A percentile compares a stretch with the other conserved stretches of the same genome.
Conservation (phyloP, 371 early-diverging fungal genomes). For the Mucor sp. region DNA sequence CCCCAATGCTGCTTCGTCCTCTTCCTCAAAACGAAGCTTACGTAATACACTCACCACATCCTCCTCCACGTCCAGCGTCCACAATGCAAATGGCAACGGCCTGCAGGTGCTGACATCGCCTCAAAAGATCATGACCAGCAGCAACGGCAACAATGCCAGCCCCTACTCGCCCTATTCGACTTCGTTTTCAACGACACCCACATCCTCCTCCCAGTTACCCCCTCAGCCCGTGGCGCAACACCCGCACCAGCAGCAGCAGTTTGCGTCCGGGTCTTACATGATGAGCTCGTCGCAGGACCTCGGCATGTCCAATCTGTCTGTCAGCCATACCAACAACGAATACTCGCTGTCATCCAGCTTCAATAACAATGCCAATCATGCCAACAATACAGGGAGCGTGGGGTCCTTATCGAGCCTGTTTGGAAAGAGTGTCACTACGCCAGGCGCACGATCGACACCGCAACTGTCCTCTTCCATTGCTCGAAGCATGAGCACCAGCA, state of each 20-base stretch:
- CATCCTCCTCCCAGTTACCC: not conserved
- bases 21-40: slow-evolving; percentile 17
- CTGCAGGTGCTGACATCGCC: slow-evolving; percentile 19
- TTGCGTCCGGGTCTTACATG: slow-evolving; percentile 14
- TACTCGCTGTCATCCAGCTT: not conserved
- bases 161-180: slow-evolving; percentile 17
- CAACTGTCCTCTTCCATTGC: slow-evolving; percentile 24
- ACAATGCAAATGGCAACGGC: not conserved
- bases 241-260: slow-evolving; percentile 5
- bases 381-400: slow-evolving; percentile 20
- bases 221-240: not conserved
- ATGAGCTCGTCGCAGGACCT: slow-evolving; percentile 17
- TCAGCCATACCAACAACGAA: not conserved
- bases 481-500: slow-evolving; percentile 9
- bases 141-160: slow-evolving; percentile 10
- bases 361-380: not conserved
- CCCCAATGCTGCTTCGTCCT: slow-evolving; percentile 29
- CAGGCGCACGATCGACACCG: slow-evolving; percentile 6
- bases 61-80: slow-evolving; percentile 11
- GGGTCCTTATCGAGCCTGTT: slow-evolving; percentile 38
- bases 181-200: slow-evolving; percentile 12
- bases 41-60: slow-evolving; percentile 15
- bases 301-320: not conserved
- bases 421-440: slow-evolving; percentile 14
- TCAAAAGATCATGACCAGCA: slow-evolving; percentile 14